phyloP scores from a whole-genome alignment of 164 flowering plant genomes.

The Annona squamosa region DNA sequence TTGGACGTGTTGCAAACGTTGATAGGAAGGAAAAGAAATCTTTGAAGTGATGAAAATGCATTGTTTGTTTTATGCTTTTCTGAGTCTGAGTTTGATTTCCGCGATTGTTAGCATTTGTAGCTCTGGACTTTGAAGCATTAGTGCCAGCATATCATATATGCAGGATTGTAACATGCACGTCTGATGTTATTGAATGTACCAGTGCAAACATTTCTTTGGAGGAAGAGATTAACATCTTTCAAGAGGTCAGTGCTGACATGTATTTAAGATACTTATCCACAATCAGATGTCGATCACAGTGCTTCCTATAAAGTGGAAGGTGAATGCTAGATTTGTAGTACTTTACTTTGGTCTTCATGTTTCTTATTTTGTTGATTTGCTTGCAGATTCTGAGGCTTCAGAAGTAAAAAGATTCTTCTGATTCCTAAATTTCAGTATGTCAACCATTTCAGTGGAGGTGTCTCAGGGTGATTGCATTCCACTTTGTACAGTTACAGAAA shows the following conservation, averaged over 20 bases:
- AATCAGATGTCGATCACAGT: not conserved
- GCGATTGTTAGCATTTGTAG: no score
- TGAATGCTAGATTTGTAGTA: not conserved
- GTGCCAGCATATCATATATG: no score
- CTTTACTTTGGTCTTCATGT: not conserved
- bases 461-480: constrained; percentile 26
- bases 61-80: no score
- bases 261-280: not conserved
- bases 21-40: no score
- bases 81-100: no score
- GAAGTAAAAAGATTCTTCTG: not conserved
- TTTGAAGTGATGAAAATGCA: no score
- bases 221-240: not conserved
- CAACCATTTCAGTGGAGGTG: constrained; percentile 19
- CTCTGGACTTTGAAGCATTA: no score
- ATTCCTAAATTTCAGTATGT: constrained; percentile 14
- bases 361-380: not conserved
- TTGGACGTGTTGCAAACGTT: no score
- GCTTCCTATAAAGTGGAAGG: not conserved
- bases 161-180: no score
- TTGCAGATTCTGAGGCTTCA: constrained; percentile 3
- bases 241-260: not conserved
- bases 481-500: constrained; percentile 18
- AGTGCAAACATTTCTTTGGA: not conserved
- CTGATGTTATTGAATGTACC: no score